Base-by-base conservation (phyloP, 495 filamentous ascomycete species). In the Aspergillus leporis region DNA sequence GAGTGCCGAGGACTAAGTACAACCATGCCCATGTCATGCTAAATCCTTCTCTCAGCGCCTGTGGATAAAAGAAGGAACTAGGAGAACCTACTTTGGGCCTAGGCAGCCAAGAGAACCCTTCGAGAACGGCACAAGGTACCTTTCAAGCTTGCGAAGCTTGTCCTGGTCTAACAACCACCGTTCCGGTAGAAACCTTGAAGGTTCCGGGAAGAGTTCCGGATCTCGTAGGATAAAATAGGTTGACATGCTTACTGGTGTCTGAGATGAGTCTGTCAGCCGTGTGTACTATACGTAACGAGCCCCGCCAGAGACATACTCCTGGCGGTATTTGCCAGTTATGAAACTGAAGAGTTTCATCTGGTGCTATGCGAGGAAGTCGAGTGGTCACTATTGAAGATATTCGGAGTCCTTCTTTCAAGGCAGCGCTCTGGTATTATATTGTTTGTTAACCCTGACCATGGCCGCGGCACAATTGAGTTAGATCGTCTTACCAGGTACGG, bases 371-470 rank as follows among this genome's bases (percentile, higher is more conserved):
- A 18, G 79, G 71, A 23, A 76, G 72, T 3, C 79, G 73, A 6
- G 67, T 64, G 7, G 67, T 69, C 5, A 75, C 66, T 0, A 66
- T 50, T 0, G 61, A 53, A n/a, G 82, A 85, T 47, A 79, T 79
- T 14, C 85, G 74, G 30, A 88, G 67, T 0, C 79, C 80, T 62
- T 87, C 85, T 60, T 74, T 74, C 5, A 88, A 72, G 2, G 83
- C 74, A 6, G 84, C 84, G 48, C 80, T 82, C 43, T 72, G 47
- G 2, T 13, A 21, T 28, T 28, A 28, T 28, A 28, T 28, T 21
- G 8, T 52, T 58, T 13, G 40, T 59, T 38, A 47, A 22, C 5
- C 22, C 14, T 22, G n/a, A 3, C 21, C 28, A 3, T 7, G 14
- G 45, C 14, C 19, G 10, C 0, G 18, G 54, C n/a, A 48, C n/a